Evolutionary conservation across 106 monocot genomes (phyloP).

Genomic region (Xerophyta viscosa): DNA sequence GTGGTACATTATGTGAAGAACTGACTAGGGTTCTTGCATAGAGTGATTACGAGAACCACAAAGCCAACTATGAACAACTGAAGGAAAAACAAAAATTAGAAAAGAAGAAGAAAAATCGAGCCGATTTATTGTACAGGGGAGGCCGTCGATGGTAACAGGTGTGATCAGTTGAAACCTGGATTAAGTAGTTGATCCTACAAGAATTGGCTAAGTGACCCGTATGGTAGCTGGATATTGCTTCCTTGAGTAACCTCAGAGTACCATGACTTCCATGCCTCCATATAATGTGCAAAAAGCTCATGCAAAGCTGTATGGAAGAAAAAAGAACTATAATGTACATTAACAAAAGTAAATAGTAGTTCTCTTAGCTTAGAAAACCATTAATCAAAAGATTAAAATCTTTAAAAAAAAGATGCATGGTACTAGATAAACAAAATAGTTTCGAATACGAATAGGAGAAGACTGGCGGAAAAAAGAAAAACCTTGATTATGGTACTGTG

Average conservation of each 20-base stretch:
- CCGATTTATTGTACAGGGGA: background rate
- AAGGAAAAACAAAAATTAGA: no score
- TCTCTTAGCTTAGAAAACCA: background rate
- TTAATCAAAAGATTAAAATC: background rate
- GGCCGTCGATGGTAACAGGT: background rate
- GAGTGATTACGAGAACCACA: conserved; percentile 10
- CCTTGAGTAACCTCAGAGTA: conserved; percentile 45
- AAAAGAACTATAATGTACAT: background rate
- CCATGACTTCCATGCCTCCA: conserved; percentile 95
- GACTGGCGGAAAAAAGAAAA: background rate
- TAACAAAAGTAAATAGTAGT: background rate
- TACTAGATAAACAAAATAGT: no score
- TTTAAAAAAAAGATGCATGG: background rate
- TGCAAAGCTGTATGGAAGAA: conserved; percentile 44
- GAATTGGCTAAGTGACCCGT: conserved; percentile 10
- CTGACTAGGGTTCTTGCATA: conserved; percentile 2
- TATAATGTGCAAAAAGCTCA: conserved; percentile 81
- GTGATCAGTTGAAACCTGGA: background rate
- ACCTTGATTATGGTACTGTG: conserved; percentile 69
- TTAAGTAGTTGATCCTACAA: background rate
- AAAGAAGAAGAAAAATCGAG: no score
- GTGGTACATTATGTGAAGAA: background rate
- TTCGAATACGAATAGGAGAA: background rate
- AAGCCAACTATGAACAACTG: background rate
- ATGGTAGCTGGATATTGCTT: conserved; percentile 14